These are phyloP conservation scores for Themeda triandra DNA, from an alignment of 176 grass and related monocot species.

Conservation along the genomic window DNA sequence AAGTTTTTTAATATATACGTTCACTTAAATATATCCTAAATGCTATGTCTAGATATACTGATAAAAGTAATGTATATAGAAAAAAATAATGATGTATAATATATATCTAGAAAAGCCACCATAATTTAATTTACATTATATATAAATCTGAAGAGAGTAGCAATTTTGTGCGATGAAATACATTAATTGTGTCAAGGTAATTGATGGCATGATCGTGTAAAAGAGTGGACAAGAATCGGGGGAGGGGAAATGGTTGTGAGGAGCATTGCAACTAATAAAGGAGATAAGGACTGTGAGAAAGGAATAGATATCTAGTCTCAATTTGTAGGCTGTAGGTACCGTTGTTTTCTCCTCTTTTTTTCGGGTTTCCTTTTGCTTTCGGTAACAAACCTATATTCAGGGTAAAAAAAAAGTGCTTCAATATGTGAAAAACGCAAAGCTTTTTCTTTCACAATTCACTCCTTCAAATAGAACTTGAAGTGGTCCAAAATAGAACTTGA, in stretches of 20 bases:
- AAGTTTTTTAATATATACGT: too few relatives aligned
- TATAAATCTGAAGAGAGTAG: too few relatives aligned
- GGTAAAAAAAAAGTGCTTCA: not conserved
- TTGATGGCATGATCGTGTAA: not conserved
- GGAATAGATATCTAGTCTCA: not conserved
- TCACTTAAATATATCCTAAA: too few relatives aligned
- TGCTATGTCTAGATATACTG: too few relatives aligned
- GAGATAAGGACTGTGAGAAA: not conserved
- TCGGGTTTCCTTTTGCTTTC: not conserved
- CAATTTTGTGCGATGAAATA: not conserved
- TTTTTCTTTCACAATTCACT: not conserved
- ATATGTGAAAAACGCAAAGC: not conserved
- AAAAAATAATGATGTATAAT: too few relatives aligned
- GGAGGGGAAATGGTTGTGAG: not conserved
- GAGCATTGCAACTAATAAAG: not conserved
- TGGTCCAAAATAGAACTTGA: not conserved
- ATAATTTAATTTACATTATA: too few relatives aligned
- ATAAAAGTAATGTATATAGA: too few relatives aligned
- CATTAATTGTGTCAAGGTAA: not conserved
- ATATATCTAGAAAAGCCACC: too few relatives aligned
- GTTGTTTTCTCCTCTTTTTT: not conserved
- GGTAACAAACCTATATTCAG: not conserved
- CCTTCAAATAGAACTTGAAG: not conserved
- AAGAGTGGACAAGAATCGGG: not conserved
- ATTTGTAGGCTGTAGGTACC: not conserved